These are phyloP conservation scores for Thermochaetoides thermophila DNA, from an alignment of 495 filamentous ascomycete genomes.

Conservation along the genomic window DNA sequence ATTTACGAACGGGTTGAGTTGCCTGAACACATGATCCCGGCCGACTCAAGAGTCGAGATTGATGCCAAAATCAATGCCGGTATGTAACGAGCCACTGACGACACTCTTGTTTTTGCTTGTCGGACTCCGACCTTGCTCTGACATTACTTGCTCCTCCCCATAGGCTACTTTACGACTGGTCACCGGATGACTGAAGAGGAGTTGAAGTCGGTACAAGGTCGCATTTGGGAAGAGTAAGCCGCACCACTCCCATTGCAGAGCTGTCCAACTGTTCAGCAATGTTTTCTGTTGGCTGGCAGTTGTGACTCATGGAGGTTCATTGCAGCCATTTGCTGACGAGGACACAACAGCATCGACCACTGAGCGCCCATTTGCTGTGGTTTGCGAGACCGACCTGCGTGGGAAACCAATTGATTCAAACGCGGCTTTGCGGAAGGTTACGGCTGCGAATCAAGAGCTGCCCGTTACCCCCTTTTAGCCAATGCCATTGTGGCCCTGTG, in stretches of 20 bases:
- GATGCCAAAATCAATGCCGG: constrained; percentile 97
- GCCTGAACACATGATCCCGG: constrained; percentile 86
- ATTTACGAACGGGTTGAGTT: constrained; percentile 89
- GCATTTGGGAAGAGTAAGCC: constrained; percentile 81
- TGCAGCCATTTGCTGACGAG: constrained; percentile 4
- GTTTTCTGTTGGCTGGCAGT: too few relatives aligned
- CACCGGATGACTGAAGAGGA: constrained; percentile 81
- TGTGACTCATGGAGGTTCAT: too few relatives aligned
- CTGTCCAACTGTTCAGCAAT: too few relatives aligned
- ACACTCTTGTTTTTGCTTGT: neutral
- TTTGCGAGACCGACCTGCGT: too few relatives aligned
- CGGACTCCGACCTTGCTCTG: too few relatives aligned
- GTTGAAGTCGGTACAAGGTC: constrained; percentile 67
- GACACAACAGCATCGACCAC: constrained; percentile 16
- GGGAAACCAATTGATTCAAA: too few relatives aligned
- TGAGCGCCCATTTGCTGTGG: constrained; percentile 2
- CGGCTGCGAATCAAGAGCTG: too few relatives aligned
- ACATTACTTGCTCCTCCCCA: constrained; percentile 9
- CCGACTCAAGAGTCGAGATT: constrained; percentile 91
- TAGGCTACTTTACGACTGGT: constrained; percentile 72
- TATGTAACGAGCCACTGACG: constrained; percentile 36
- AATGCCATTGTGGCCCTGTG: constrained; percentile 5
- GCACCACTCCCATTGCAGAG: too few relatives aligned
- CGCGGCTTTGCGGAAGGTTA: too few relatives aligned
- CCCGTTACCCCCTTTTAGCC: too few relatives aligned